Conservation (phyloP, 140 eudicot genomes). For the Flaveria floridana region DNA sequence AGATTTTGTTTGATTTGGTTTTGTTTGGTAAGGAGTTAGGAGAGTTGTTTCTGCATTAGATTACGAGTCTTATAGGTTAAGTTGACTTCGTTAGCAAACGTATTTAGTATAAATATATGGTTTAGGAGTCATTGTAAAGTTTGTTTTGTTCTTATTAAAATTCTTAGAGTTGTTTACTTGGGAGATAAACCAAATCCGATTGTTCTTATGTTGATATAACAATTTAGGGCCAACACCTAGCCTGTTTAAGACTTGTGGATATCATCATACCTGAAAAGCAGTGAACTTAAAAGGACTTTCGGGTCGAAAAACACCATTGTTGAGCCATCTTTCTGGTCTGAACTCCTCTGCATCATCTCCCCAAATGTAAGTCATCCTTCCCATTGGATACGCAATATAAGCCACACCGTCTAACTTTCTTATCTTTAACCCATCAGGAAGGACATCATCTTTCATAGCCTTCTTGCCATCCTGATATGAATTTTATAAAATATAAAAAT, state of each 20-base stretch:
- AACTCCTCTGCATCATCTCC: conserved; percentile 69
- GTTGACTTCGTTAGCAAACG: too few species aligned
- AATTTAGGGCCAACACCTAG: neutral
- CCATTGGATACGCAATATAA: conserved; percentile 55
- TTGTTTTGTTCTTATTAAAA: too few species aligned
- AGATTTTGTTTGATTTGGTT: too few species aligned
- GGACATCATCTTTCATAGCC: conserved; percentile 51
- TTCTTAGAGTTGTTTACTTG: too few species aligned
- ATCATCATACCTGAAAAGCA: conserved; percentile 52
- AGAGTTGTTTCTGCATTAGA: too few species aligned
- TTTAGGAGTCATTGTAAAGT: too few species aligned
- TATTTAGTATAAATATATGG: too few species aligned
- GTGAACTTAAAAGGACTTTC: conserved; percentile 59
- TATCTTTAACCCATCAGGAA: conserved; percentile 62
- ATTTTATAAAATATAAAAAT: too few species aligned
- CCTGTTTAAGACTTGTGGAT: neutral
- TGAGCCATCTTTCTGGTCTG: conserved; percentile 68
- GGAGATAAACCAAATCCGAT: too few species aligned
- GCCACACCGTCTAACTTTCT: conserved; percentile 49
- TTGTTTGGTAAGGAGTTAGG: too few species aligned
- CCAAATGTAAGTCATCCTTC: conserved; percentile 51
- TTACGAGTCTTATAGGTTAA: too few species aligned
- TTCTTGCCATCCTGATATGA: conserved; percentile 36
- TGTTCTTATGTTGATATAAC: too few species aligned
- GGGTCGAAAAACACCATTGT: conserved; percentile 48